Conservation (phyloP, 1,139 yeast genomes). For the Yarrowia galli region DNA sequence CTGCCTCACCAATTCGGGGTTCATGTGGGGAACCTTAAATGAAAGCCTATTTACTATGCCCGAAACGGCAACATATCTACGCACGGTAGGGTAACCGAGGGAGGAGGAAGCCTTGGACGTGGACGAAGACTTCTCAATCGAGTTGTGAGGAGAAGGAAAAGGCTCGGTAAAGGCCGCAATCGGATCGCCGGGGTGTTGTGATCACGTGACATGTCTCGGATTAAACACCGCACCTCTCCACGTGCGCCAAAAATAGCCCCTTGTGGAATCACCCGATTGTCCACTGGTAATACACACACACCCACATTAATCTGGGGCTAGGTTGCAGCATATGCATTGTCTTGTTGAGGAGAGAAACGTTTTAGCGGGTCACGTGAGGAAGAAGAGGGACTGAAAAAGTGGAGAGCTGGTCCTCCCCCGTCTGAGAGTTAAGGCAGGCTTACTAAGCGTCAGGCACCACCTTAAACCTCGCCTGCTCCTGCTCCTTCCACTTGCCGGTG, state of each 20-base stretch:
- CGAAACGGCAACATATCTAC: constrained; percentile 14
- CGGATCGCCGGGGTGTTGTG: neutral
- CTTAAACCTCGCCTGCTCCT: neutral
- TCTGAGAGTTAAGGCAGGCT: too few relatives aligned
- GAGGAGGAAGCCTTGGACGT: neutral
- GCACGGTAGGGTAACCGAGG: constrained; percentile 21
- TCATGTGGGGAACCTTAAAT: constrained; percentile 28
- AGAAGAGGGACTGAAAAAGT: too few relatives aligned
- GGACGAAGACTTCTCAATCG: neutral
- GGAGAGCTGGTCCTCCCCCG: too few relatives aligned
- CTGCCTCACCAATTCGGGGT: constrained; percentile 29
- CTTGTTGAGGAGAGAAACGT: neutral
- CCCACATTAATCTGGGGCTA: constrained; percentile 23
- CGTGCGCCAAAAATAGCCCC: neutral
- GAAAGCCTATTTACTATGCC: neutral
- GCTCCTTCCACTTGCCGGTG: neutral
- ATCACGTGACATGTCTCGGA: neutral
- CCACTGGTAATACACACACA: neutral
- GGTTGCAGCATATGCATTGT: constrained; percentile 24
- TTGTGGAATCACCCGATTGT: constrained; percentile 5
- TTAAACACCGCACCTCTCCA: neutral
- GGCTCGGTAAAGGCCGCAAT: too few relatives aligned
- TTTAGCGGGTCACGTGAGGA: neutral
- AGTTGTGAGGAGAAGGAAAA: neutral
- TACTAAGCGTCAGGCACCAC: too few relatives aligned